phyloP scores from a whole-genome alignment of 176 grass and related monocot species.

The Triticum timopheevii region DNA sequence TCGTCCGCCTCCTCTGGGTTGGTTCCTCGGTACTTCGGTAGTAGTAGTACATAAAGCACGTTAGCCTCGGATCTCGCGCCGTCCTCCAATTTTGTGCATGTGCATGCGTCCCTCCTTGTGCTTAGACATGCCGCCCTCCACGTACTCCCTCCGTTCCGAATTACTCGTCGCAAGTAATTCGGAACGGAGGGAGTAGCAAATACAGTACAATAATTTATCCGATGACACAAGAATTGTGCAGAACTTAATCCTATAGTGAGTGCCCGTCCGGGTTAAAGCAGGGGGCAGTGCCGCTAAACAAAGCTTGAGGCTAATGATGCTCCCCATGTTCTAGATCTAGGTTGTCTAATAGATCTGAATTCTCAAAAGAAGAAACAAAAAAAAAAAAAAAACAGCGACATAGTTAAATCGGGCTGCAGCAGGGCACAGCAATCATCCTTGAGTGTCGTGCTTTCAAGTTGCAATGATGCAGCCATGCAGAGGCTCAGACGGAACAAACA shows the following conservation, averaged over 20 bases:
- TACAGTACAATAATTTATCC: too few relatives aligned
- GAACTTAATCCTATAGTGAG: background rate
- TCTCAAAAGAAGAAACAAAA: background rate
- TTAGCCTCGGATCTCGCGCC: slow-evolving; percentile 29
- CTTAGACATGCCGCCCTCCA: background rate
- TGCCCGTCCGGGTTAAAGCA: slow-evolving; percentile 5
- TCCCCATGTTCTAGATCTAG: slow-evolving; percentile 28
- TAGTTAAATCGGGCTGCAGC: background rate
- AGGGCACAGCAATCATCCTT: background rate
- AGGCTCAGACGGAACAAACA: background rate
- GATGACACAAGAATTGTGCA: background rate
- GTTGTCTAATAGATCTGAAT: too few relatives aligned
- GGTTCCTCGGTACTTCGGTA: too few relatives aligned
- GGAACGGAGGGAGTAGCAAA: too few relatives aligned
- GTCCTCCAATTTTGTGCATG: slow-evolving; percentile 7
- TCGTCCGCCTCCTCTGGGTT: too few relatives aligned
- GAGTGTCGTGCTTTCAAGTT: background rate
- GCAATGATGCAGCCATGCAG: background rate
- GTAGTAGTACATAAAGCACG: too few relatives aligned
- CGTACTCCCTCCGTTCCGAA: too few relatives aligned
- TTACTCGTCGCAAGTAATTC: too few relatives aligned
- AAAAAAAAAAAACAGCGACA: background rate
- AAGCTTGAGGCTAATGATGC: slow-evolving; percentile 22
- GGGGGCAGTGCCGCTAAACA: background rate
- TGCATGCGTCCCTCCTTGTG: slow-evolving; percentile 27